Percentiles rank a stretch among this genome's conserved stretches.
phyloP scores from a whole-genome alignment of 148 eudicot genomes.

The Rhododendron ferrugineum region DNA sequence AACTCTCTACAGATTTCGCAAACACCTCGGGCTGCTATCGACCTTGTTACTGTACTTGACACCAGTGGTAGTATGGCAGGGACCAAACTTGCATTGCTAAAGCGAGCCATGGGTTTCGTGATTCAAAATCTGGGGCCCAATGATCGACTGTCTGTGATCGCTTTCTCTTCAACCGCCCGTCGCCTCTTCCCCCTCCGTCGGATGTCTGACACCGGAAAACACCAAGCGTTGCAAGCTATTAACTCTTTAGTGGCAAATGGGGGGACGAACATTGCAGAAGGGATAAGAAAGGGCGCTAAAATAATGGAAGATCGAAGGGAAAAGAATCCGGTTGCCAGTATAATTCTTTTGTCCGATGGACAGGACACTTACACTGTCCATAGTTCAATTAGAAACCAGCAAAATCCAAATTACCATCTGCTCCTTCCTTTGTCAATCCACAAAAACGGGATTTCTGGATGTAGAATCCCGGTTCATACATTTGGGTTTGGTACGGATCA shows the following conservation, averaged over 20 bases:
- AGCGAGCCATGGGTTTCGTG: constrained; percentile 87
- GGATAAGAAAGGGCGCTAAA: constrained; percentile 66
- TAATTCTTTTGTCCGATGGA: constrained; percentile 84
- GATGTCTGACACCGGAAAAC: constrained; percentile 63
- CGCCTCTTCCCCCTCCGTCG: constrained; percentile 70
- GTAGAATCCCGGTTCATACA: constrained; percentile 71
- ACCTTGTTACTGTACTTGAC: constrained; percentile 81
- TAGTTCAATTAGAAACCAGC: constrained; percentile 25
- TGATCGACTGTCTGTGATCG: constrained; percentile 71
- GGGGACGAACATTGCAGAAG: constrained; percentile 89
- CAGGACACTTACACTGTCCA: constrained; percentile 65
- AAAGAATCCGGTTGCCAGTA: constrained; percentile 71
- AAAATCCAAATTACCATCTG: constrained; percentile 34
- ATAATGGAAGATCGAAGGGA: constrained; percentile 68
- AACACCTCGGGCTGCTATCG: constrained; percentile 60
- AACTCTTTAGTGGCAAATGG: constrained; percentile 68
- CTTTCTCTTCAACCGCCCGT: constrained; percentile 75
- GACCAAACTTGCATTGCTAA: constrained; percentile 77
- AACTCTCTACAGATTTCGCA: constrained; percentile 24
- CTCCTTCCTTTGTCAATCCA: constrained; percentile 58
- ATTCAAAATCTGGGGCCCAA: constrained; percentile 71
- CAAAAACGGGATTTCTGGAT: constrained; percentile 29
- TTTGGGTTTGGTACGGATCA: constrained; percentile 88
- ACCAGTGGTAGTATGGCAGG: constrained; percentile 94
- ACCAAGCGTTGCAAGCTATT: constrained; percentile 66